Percentiles rank a stretch among this genome's conserved stretches.
These are phyloP conservation scores for Brettanomyces nanus DNA, from an alignment of 805 yeast genomes.

Conservation along the genomic window DNA sequence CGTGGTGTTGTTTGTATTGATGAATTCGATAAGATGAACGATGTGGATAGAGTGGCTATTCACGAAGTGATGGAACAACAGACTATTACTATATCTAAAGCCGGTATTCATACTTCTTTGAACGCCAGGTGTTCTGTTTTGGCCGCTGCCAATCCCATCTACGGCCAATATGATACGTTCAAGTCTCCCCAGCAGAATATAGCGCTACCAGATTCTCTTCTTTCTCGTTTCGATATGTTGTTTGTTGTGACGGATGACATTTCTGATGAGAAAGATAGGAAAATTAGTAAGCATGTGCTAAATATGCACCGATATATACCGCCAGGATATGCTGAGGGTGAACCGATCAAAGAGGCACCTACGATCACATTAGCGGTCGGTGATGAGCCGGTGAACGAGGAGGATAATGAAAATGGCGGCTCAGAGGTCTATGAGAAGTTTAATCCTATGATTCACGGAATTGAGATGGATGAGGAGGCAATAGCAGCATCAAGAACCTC, in stretches of 20 bases:
- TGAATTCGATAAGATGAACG: constrained; percentile 98
- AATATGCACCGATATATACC: constrained; percentile 88
- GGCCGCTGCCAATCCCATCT: constrained; percentile 97
- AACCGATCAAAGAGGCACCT: constrained; percentile 77
- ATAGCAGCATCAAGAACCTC: constrained; percentile 19
- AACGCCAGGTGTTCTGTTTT: constrained; percentile 95
- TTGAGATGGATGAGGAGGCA: constrained; percentile 18
- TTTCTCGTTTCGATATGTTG: constrained; percentile 92
- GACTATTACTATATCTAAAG: constrained; percentile 95
- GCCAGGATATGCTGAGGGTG: constrained; percentile 85
- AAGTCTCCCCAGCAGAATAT: constrained; percentile 95
- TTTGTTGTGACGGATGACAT: constrained; percentile 96
- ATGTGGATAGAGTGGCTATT: constrained; percentile 92
- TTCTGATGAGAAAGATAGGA: constrained; percentile 73
- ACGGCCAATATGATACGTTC: constrained; percentile 92
- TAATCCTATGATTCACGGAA: constrained; percentile 63
- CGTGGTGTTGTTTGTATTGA: constrained; percentile 97
- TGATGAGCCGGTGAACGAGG: constrained; percentile 39
- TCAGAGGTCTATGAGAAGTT: constrained; percentile 78
- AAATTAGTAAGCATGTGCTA: constrained; percentile 88
- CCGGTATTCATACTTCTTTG: constrained; percentile 93
- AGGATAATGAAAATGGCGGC: constrained; percentile 34
- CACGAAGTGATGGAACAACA: constrained; percentile 99
- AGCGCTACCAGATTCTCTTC: constrained; percentile 90
- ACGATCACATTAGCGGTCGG: constrained; percentile 77